A percentile compares a stretch with the other conserved stretches of the same genome.
Conservation (phyloP, 1,139 yeast genomes). For the Hyphopichia pseudoburtonii region DNA sequence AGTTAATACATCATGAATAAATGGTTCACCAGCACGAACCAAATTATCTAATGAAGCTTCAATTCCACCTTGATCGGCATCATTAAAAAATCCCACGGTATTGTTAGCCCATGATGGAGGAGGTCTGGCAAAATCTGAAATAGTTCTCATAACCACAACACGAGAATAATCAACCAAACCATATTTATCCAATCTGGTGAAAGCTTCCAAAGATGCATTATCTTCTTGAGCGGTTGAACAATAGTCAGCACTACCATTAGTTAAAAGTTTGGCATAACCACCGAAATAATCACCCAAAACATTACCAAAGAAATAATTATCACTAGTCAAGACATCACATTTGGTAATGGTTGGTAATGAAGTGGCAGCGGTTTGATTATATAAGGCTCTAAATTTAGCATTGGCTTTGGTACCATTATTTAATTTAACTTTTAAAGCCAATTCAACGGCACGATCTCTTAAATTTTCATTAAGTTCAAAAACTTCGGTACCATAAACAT, state of each 20-base stretch:
- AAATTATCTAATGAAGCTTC: conserved; percentile 51
- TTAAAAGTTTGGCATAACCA: conserved; percentile 47
- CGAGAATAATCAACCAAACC: conserved; percentile 60
- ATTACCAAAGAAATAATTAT: conserved; percentile 59
- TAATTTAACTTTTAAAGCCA: conserved; percentile 48
- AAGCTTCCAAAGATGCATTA: conserved; percentile 62
- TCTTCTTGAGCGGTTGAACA: conserved; percentile 71
- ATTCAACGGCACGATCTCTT: conserved; percentile 56
- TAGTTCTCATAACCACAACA: conserved; percentile 61
- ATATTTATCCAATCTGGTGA: conserved; percentile 52
- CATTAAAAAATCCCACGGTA: conserved; percentile 52
- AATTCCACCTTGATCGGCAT: conserved; percentile 53
- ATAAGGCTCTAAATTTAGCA: conserved; percentile 46
- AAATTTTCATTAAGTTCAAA: conserved; percentile 61
- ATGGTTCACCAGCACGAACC: conserved; percentile 55
- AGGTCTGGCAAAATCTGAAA: conserved; percentile 61
- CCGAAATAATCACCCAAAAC: conserved; percentile 51
- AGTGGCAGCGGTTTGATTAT: conserved; percentile 51
- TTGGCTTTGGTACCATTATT: conserved; percentile 47
- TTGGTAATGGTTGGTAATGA: conserved; percentile 48
- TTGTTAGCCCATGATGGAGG: conserved; percentile 45
- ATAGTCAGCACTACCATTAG: conserved; percentile 59
- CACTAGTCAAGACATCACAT: conserved; percentile 64
- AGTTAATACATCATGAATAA: conserved; percentile 50
- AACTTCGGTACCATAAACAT: conserved; percentile 64